Evolutionary conservation across 192 early-diverging fungal genomes (phyloP), one percentile per base, ranked within the genome.

Genomic region (Ambispora gerdemannii): DNA sequence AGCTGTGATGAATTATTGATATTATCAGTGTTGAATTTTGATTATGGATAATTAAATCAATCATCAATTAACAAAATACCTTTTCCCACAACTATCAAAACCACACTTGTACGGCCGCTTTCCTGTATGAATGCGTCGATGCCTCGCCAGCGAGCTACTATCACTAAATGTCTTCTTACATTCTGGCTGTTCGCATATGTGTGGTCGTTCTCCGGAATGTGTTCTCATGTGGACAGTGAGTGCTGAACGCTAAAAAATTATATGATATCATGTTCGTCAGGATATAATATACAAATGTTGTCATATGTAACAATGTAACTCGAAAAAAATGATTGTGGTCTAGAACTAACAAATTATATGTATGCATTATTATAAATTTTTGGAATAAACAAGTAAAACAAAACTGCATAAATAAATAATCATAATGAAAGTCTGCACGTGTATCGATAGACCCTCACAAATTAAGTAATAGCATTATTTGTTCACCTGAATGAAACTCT

Each of bases 111-210:
- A 91, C 8, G 90, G 87, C 63, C 88, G 82, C 70, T 89, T 88
- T 63, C 88, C 88, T 20, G 81, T 82, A 56, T 89, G 82, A 47
- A 80, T 81, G 71, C 84, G 86, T 67, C 90, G 82, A 50, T 92
- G 91, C 30, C 91, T 82, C 2, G 89, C 88, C 65, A 92, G 76
- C 51, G 89, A 90, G 51, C 87, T 88, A 70, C 88, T 88, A 71
- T 91, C 90, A 66, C 87, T 90, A 75, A 94, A 94, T 22, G 78
- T 78, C 75, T 91, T 92, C 33, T 82, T 82, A 77, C 92, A 94
- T 38, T 83, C 81, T 31, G 82, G 79, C 50, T 86, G 77, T 76
- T 87, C 82, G 75, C 90, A 91, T 56, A 80, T 69, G 63, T 90
- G 89, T 51, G 91, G 91, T 50, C 88, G 80, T 74, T 90, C 89